Percentiles rank a stretch among this genome's conserved stretches.
These are phyloP conservation scores for Syncephalis fuscata DNA, from an alignment of 371 early-diverging fungal genomes.

Conservation along the genomic window DNA sequence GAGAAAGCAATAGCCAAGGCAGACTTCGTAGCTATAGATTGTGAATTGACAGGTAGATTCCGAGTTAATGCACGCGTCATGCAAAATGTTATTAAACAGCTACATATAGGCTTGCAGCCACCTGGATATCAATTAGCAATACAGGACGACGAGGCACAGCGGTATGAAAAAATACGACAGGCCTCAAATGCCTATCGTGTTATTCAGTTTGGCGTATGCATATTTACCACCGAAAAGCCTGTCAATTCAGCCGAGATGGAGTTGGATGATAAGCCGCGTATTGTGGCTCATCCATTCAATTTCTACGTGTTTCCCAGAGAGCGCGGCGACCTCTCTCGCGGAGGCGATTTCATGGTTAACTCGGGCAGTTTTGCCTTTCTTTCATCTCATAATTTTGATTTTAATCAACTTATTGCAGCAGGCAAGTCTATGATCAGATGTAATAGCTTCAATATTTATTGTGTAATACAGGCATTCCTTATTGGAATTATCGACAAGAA, in stretches of 20 bases:
- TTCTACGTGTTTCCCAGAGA: slow-evolving; percentile 48
- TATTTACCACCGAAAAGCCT: slow-evolving; percentile 28
- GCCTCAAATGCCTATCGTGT: slow-evolving; percentile 18
- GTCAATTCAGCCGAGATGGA: too few relatives aligned
- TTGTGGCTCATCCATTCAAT: slow-evolving; percentile 42
- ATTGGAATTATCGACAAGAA: too few relatives aligned
- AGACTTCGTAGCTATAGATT: slow-evolving; percentile 1
- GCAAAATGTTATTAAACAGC: background rate
- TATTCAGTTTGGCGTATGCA: slow-evolving; percentile 44
- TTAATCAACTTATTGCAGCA: slow-evolving; percentile 16
- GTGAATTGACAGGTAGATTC: background rate
- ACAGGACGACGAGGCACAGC: background rate
- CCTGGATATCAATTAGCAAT: background rate
- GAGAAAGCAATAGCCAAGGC: background rate
- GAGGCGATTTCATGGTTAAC: slow-evolving; percentile 32
- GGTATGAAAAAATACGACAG: background rate
- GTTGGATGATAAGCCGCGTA: too few relatives aligned
- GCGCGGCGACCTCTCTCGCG: slow-evolving; percentile 13
- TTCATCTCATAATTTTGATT: slow-evolving; percentile 35
- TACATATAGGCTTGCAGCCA: background rate
- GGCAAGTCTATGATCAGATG: slow-evolving; percentile 32
- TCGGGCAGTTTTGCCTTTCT: slow-evolving; percentile 50
- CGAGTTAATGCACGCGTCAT: background rate
- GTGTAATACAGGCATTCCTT: too few relatives aligned
- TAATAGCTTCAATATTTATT: slow-evolving; percentile 19